Evolutionary conservation across 2,329 filamentous ascomycete species (phyloP).

Genomic region (Tolypocladium amazonense): DNA sequence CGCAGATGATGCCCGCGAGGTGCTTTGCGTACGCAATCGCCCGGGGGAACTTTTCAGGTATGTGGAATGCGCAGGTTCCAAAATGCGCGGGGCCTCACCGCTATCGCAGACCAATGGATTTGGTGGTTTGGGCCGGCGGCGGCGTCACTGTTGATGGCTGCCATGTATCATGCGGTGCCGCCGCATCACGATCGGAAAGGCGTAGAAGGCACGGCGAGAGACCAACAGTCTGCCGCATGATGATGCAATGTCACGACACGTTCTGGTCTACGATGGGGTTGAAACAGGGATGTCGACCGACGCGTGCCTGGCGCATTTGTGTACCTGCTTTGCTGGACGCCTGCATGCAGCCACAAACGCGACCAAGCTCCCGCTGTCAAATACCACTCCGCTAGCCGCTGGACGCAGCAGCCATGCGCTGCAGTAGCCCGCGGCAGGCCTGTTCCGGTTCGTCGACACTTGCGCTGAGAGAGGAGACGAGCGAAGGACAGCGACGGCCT

Average conservation of each 20-base stretch:
- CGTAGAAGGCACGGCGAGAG: background rate
- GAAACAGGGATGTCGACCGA: background rate
- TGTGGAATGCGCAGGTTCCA: background rate
- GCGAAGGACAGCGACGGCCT: too few species aligned
- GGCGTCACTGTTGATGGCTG: conserved; percentile 13
- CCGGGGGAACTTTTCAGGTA: conserved; percentile 13
- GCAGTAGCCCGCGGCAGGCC: background rate
- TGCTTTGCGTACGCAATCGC: conserved; percentile 33
- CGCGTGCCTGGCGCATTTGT: background rate
- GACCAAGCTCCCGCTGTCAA: background rate
- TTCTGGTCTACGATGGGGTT: too few species aligned
- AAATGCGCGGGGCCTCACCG: background rate
- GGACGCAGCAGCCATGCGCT: background rate
- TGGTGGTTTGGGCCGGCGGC: conserved; percentile 24
- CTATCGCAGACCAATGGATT: conserved; percentile 19
- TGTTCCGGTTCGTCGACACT: too few species aligned
- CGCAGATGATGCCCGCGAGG: conserved; percentile 31
- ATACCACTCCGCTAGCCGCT: background rate
- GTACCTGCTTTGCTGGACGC: background rate
- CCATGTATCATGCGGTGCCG: conserved; percentile 19
- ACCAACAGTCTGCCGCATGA: background rate
- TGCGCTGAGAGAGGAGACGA: too few species aligned
- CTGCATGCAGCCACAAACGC: background rate
- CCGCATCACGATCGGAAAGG: conserved; percentile 12
- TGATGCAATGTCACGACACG: too few species aligned